phyloP scores from a whole-genome alignment of 805 yeast genomes.

The Kluyveromyces dobzhanskii region DNA sequence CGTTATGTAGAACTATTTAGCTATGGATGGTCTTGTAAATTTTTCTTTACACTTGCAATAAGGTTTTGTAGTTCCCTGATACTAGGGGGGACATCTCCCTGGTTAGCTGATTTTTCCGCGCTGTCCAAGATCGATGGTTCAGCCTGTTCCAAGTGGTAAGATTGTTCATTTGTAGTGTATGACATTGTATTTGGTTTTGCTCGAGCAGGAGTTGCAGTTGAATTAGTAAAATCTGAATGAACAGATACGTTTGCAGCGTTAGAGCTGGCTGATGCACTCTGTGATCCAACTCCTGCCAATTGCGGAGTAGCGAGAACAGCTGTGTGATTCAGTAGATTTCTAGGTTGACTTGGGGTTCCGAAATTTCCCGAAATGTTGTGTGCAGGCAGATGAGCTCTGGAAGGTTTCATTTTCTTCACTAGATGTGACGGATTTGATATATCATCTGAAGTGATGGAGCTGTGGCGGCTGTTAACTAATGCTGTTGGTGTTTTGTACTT shows the following conservation, averaged over 20 bases:
- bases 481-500: constrained; percentile 24
- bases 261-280: background rate
- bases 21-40: constrained; percentile 9
- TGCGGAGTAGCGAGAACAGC: constrained; percentile 1
- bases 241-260: background rate
- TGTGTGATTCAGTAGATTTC: constrained; percentile 3
- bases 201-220: constrained; percentile 2
- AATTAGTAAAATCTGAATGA: constrained; percentile 2
- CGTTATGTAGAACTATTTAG: too few species aligned
- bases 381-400: constrained; percentile 3
- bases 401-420: constrained; percentile 17
- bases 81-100: constrained; percentile 8
- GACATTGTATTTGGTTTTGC: background rate
- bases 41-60: constrained; percentile 23
- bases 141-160: background rate
- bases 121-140: background rate
- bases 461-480: background rate
- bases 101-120: background rate
- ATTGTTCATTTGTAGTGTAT: background rate
- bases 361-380: background rate
- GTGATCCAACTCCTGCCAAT: background rate
- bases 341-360: constrained; percentile 8
- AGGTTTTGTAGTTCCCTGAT: constrained; percentile 18
- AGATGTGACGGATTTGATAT: constrained; percentile 19
- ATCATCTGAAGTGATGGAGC: background rate